phyloP scores from a whole-genome alignment of 192 early-diverging fungal species.

The Linnemannia schmuckeri region DNA sequence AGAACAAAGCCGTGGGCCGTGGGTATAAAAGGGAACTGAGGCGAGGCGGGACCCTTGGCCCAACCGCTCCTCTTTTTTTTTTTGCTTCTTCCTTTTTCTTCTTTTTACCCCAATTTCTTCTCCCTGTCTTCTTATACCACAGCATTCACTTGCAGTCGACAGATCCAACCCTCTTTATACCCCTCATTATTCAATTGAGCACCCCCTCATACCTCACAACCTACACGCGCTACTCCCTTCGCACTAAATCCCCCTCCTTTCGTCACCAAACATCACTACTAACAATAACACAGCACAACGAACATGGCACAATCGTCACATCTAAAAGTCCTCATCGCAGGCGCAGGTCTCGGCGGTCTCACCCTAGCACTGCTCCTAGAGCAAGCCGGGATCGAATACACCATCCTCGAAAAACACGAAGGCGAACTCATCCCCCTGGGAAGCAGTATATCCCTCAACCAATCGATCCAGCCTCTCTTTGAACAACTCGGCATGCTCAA shows the following conservation, averaged over 20 bases:
- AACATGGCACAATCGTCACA: slow-evolving; percentile 17
- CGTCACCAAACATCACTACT: not conserved
- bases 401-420: slow-evolving; percentile 39
- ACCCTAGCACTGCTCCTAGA: slow-evolving; percentile 37
- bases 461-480: slow-evolving; percentile 39
- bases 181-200: not conserved
- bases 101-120: not conserved
- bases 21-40: not conserved
- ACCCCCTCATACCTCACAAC: not conserved
- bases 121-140: not conserved
- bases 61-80: not conserved
- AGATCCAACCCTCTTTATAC: not conserved
- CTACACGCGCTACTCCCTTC: not conserved
- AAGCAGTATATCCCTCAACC: slow-evolving; percentile 44
- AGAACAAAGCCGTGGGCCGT: not conserved
- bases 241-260: not conserved
- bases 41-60: not conserved
- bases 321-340: slow-evolving; percentile 36
- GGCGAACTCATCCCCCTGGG: slow-evolving; percentile 33
- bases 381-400: slow-evolving; percentile 37
- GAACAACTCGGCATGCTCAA: slow-evolving; percentile 41
- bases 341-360: slow-evolving; percentile 41
- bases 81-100: not conserved
- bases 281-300: not conserved
- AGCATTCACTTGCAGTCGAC: not conserved